Conservation (phyloP, 2,329 filamentous ascomycete genomes). For the Colletotrichum shisoi region DNA sequence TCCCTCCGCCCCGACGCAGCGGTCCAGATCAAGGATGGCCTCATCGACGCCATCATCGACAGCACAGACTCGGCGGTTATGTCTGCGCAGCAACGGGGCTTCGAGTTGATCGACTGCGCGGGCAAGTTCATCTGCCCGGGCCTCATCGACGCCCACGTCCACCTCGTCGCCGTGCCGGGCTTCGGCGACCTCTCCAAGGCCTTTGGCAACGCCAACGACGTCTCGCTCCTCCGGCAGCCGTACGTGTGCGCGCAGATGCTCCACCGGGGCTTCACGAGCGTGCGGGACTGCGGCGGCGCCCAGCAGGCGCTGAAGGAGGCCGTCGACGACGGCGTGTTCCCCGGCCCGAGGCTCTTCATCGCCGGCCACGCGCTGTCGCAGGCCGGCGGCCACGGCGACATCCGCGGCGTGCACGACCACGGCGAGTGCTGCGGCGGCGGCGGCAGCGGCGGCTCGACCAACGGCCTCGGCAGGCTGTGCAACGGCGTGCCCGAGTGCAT, state of each 20-base stretch:
- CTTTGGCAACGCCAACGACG: slow-evolving; percentile 47
- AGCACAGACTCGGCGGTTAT: slow-evolving; percentile 5
- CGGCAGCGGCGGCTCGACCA: slow-evolving; percentile 58
- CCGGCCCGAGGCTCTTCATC: slow-evolving; percentile 65
- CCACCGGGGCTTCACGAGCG: slow-evolving; percentile 65
- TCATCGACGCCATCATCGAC: slow-evolving; percentile 45
- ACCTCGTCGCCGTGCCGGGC: slow-evolving; percentile 46
- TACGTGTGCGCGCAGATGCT: slow-evolving; percentile 61
- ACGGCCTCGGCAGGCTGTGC: slow-evolving; percentile 55
- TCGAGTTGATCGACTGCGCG: slow-evolving; percentile 42
- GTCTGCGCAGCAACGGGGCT: slow-evolving; percentile 40
- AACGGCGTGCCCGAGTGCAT: slow-evolving; percentile 65
- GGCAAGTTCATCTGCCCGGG: slow-evolving; percentile 45
- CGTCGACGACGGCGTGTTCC: slow-evolving; percentile 61
- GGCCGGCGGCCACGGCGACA: slow-evolving; percentile 66
- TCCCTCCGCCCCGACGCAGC: slow-evolving; percentile 43
- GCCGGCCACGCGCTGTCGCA: slow-evolving; percentile 63
- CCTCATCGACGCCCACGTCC: slow-evolving; percentile 46
- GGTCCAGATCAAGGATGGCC: slow-evolving; percentile 50
- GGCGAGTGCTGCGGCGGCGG: slow-evolving; percentile 57
- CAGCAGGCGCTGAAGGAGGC: slow-evolving; percentile 63
- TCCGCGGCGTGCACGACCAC: slow-evolving; percentile 55
- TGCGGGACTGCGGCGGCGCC: slow-evolving; percentile 67
- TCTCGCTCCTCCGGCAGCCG: slow-evolving; percentile 57
- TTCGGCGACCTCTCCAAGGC: slow-evolving; percentile 43